Percentiles rank a stretch among this genome's conserved stretches.
These are phyloP conservation scores for Spizellomyces sp. DNA, from an alignment of 192 early-diverging fungal genomes.

Conservation along the genomic window DNA sequence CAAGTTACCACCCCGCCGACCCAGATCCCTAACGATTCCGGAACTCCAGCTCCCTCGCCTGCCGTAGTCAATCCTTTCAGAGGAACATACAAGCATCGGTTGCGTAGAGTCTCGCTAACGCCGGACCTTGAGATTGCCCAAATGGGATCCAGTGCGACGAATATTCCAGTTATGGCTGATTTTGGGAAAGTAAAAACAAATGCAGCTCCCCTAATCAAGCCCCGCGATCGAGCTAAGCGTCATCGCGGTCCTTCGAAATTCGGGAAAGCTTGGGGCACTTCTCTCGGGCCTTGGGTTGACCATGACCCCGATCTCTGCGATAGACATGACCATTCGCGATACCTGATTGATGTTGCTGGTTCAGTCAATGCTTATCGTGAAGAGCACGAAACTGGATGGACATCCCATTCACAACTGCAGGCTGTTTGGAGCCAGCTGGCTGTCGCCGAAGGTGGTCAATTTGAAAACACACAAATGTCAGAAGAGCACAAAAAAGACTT, in stretches of 20 bases:
- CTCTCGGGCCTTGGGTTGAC: constrained; percentile 27
- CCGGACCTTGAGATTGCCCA: constrained; percentile 9
- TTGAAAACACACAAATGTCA: background rate
- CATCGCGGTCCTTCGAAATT: background rate
- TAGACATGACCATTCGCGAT: constrained; percentile 15
- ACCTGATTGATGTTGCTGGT: constrained; percentile 17
- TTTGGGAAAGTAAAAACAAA: constrained; percentile 2
- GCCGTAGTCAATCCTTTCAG: background rate
- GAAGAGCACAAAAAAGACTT: constrained; percentile 1
- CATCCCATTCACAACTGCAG: constrained; percentile 12
- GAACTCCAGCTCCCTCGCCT: background rate
- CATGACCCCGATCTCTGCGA: constrained; percentile 30
- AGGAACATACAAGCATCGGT: constrained; percentile 2
- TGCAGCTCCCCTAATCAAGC: constrained; percentile 6
- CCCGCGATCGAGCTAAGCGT: background rate
- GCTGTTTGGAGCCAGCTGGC: constrained; percentile 7
- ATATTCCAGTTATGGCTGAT: background rate
- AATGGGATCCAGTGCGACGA: background rate
- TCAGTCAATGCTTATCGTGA: constrained; percentile 6
- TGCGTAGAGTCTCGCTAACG: constrained; percentile 24
- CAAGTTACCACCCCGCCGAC: background rate
- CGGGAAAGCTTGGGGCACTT: constrained; percentile 14
- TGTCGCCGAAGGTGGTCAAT: constrained; percentile 16
- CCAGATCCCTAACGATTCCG: background rate
- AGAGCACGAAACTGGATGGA: constrained; percentile 24